phyloP scores from a whole-genome alignment of 2,329 filamentous ascomycete genomes.

The Phaeosphaeriaceae sp. region DNA sequence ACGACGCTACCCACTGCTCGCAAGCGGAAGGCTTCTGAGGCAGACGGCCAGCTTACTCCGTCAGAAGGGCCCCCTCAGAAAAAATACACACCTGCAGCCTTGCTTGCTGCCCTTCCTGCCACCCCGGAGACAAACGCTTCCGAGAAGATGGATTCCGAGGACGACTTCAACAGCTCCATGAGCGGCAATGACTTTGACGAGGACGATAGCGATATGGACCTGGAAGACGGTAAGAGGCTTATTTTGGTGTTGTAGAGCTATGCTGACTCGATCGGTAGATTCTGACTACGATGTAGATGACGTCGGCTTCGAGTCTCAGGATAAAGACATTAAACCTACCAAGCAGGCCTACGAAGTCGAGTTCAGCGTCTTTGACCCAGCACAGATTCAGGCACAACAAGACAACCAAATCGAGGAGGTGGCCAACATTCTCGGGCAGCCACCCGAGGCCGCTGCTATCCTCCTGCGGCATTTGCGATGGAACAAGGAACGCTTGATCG shows the following conservation, averaged over 20 bases:
- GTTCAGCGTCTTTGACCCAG: conserved; percentile 79
- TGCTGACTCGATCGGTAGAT: conserved; percentile 43
- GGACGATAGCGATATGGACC: conserved; percentile 74
- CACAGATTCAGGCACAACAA: conserved; percentile 84
- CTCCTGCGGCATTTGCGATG: conserved; percentile 87
- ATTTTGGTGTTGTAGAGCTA: neutral
- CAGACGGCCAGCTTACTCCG: conserved; percentile 32
- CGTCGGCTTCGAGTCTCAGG: conserved; percentile 66
- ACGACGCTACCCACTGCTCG: conserved; percentile 46
- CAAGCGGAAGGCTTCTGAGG: conserved; percentile 50
- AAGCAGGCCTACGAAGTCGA: conserved; percentile 82
- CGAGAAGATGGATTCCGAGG: conserved; percentile 87
- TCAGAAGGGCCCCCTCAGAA: conserved; percentile 42
- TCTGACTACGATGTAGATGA: conserved; percentile 64
- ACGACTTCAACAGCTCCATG: conserved; percentile 86
- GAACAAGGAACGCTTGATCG: conserved; percentile 95
- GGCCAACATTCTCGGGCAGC: conserved; percentile 86
- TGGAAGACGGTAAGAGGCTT: conserved; percentile 50
- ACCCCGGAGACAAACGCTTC: conserved; percentile 45
- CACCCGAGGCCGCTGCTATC: conserved; percentile 88
- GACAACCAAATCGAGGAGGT: conserved; percentile 87
- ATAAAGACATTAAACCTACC: conserved; percentile 74
- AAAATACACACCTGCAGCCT: conserved; percentile 27
- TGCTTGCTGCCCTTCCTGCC: conserved; percentile 31
- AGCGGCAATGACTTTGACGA: conserved; percentile 79